These are phyloP conservation scores for Acrasis kona DNA, from an alignment of 78 protist species.

Conservation along the genomic window DNA sequence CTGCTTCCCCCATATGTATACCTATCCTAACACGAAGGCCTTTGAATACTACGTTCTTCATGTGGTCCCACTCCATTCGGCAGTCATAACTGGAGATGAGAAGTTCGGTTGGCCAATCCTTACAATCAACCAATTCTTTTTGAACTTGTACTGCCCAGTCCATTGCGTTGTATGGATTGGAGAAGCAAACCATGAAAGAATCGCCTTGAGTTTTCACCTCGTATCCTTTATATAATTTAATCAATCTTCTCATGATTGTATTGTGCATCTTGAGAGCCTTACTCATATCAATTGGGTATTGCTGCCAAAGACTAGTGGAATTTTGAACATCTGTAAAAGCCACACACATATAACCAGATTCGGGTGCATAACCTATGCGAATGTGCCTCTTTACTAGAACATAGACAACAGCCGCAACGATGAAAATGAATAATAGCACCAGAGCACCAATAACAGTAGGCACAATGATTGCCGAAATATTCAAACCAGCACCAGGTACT, in stretches of 20 bases:
- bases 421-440: too few species aligned
- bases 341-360: too few species aligned
- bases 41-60: not conserved
- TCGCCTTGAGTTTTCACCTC: conserved; percentile 45
- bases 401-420: too few species aligned
- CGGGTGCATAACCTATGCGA: too few species aligned
- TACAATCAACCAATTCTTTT: not conserved
- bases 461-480: too few species aligned
- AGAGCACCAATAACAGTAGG: too few species aligned
- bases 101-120: too few species aligned
- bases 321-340: conserved; percentile 33
- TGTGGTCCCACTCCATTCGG: too few species aligned
- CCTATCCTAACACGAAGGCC: conserved; percentile 29
- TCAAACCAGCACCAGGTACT: too few species aligned
- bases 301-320: conserved; percentile 25
- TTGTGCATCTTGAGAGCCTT: conserved; percentile 18
- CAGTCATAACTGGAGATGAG: too few species aligned
- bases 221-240: not conserved
- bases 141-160: conserved; percentile 28
- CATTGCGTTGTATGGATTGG: conserved; percentile 15
- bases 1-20: not conserved
- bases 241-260: not conserved
- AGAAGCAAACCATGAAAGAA: conserved; percentile 30
- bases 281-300: conserved; percentile 12
- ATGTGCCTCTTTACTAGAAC: too few species aligned